Percentiles rank a stretch among this genome's conserved stretches.
These are phyloP conservation scores for Penicillium oxalicum DNA, from an alignment of 2,329 filamentous ascomycete genomes.

Conservation along the genomic window DNA sequence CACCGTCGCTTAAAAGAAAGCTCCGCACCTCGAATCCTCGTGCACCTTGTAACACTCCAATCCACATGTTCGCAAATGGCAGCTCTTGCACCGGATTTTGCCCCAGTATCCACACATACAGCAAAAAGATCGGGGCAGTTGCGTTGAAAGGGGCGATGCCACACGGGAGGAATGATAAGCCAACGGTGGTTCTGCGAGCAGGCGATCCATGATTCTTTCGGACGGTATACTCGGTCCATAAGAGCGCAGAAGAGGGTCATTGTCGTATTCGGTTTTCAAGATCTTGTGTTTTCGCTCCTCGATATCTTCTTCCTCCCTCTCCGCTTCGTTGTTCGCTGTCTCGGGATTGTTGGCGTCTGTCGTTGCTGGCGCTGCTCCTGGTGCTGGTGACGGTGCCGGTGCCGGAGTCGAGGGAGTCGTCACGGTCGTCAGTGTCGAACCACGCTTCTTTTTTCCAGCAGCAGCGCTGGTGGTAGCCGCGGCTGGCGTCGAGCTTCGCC, in stretches of 20 bases:
- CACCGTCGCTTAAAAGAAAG: constrained; percentile 29
- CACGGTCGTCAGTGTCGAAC: constrained; percentile 4
- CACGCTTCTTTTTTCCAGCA: constrained; percentile 14
- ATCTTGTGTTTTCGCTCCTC: constrained; percentile 18
- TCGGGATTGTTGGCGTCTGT: background rate
- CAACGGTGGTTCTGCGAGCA: constrained; percentile 43
- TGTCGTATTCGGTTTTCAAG: constrained; percentile 34
- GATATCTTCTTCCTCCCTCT: constrained; percentile 12
- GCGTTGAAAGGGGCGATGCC: constrained; percentile 27
- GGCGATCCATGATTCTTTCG: constrained; percentile 40
- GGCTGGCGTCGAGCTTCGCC: constrained; percentile 26
- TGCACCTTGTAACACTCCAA: constrained; percentile 44
- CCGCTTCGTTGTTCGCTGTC: constrained; percentile 10
- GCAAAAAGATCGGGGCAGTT: constrained; percentile 40
- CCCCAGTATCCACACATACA: constrained; percentile 49
- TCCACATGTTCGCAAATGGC: constrained; percentile 43
- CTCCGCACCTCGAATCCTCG: constrained; percentile 43
- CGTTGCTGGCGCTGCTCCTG: no score
- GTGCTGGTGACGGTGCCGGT: background rate
- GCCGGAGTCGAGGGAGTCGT: constrained; percentile 10
- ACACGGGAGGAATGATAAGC: constrained; percentile 44
- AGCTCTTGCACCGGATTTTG: constrained; percentile 44
- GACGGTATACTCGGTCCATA: constrained; percentile 41
- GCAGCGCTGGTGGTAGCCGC: constrained; percentile 6
- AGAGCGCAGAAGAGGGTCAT: constrained; percentile 39